Percentiles rank a stretch among this genome's conserved stretches.
phyloP scores from a whole-genome alignment of 345 rosid species.

The Boechera stricta region DNA sequence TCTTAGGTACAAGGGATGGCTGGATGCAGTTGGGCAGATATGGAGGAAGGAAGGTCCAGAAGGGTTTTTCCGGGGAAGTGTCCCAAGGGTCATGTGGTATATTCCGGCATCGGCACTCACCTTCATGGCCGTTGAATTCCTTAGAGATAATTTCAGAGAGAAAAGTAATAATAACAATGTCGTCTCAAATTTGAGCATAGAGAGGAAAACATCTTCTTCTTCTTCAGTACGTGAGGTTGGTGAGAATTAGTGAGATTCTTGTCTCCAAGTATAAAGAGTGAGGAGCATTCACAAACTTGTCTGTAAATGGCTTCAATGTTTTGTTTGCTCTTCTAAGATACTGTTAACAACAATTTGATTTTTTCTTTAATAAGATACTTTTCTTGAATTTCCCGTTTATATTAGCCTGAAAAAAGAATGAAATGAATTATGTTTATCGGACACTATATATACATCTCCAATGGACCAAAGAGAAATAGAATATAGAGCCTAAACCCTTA shows the following conservation, averaged over 20 bases:
- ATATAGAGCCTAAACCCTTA: constrained; percentile 31
- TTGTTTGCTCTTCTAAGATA: background rate
- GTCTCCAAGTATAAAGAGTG: constrained; percentile 9
- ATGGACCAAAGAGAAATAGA: constrained; percentile 2
- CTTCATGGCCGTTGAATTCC: constrained; percentile 96
- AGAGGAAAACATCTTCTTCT: constrained; percentile 56
- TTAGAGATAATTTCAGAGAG: constrained; percentile 73
- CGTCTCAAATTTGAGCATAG: constrained; percentile 54
- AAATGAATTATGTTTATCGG: background rate
- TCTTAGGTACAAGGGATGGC: constrained; percentile 81
- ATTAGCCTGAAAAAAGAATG: background rate
- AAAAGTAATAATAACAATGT: constrained; percentile 35
- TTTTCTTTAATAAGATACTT: constrained; percentile 10
- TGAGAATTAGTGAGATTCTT: constrained; percentile 35
- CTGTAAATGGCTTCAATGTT: constrained; percentile 27
- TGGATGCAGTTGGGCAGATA: constrained; percentile 69
- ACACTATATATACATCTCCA: background rate
- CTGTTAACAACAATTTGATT: constrained; percentile 32
- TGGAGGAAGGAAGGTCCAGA: constrained; percentile 73
- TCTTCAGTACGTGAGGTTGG: constrained; percentile 52
- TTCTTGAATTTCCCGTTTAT: background rate
- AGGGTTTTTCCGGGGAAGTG: constrained; percentile 87
- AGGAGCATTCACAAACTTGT: constrained; percentile 34
- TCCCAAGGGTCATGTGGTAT: constrained; percentile 93
- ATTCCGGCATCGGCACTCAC: constrained; percentile 95